These are phyloP conservation scores for Cladophialophora carrionii DNA, from an alignment of 2,329 filamentous ascomycete species.

Conservation along the genomic window DNA sequence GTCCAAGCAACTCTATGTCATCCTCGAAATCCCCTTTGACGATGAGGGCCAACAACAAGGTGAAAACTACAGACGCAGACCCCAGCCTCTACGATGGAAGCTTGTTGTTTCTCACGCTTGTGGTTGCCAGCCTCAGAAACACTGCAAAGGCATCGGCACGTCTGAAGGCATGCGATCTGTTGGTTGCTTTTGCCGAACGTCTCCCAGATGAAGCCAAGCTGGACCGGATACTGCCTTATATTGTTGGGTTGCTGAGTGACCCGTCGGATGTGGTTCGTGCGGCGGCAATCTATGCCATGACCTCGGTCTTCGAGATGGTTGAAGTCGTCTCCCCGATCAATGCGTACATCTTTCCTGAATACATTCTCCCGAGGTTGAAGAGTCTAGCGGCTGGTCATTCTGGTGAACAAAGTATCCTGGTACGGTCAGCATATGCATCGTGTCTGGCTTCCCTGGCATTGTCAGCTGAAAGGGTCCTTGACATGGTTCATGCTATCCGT, in stretches of 20 bases:
- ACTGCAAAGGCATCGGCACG: constrained; percentile 87
- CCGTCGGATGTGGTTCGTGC: constrained; percentile 82
- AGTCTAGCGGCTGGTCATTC: constrained; percentile 59
- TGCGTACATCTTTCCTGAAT: constrained; percentile 68
- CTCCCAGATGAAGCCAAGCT: constrained; percentile 94
- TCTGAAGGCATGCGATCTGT: constrained; percentile 84
- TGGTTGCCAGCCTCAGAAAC: constrained; percentile 85
- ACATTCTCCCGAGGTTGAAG: constrained; percentile 64
- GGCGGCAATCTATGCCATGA: constrained; percentile 80
- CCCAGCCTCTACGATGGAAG: constrained; percentile 82
- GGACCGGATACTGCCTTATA: constrained; percentile 87
- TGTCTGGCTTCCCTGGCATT: constrained; percentile 86
- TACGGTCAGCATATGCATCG: constrained; percentile 89
- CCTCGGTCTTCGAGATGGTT: constrained; percentile 84
- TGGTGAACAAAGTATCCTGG: constrained; percentile 66
- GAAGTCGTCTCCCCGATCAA: constrained; percentile 79
- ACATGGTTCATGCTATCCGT: constrained; percentile 85
- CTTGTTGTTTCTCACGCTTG: constrained; percentile 84
- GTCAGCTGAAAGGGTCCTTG: constrained; percentile 81
- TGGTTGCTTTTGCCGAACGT: constrained; percentile 87
- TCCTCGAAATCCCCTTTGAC: constrained; percentile 40
- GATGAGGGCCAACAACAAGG: constrained; percentile 71
- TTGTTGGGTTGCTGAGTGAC: constrained; percentile 81
- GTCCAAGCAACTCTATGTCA: constrained; percentile 36
- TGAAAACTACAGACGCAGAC: constrained; percentile 45